Evolutionary conservation across 305 asterid species (phyloP).

Genomic region (Fraxinus ornus): DNA sequence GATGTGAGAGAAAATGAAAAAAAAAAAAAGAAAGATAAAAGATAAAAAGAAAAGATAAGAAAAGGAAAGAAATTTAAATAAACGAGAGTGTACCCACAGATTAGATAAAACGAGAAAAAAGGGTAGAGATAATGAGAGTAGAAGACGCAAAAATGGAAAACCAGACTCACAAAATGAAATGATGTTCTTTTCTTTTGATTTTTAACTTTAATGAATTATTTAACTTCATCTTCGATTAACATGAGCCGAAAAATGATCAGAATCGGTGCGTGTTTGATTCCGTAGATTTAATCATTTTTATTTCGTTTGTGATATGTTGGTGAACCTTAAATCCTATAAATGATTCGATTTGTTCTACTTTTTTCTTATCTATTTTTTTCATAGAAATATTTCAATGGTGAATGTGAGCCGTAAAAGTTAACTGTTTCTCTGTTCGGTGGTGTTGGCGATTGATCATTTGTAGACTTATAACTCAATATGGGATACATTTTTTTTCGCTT

Average conservation of each 20-base stretch:
- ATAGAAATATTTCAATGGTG: constrained; percentile 11
- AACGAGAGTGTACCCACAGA: background rate
- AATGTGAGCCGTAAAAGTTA: constrained; percentile 32
- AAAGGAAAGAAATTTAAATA: background rate
- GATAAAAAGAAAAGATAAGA: background rate
- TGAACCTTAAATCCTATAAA: background rate
- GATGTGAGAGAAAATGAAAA: no score
- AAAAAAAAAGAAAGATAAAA: no score
- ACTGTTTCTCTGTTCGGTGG: constrained; percentile 21
- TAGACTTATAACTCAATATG: background rate
- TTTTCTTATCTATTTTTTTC: background rate
- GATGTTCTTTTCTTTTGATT: background rate
- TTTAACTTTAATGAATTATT: background rate
- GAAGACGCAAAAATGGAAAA: constrained; percentile 5
- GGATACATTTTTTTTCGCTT: background rate
- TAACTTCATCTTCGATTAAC: background rate
- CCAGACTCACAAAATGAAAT: background rate
- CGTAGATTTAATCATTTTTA: background rate
- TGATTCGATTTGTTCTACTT: background rate
- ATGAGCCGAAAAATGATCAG: background rate
- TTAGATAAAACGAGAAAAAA: background rate
- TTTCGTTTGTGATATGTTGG: background rate
- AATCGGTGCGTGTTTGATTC: background rate
- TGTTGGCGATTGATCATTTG: constrained; percentile 26
- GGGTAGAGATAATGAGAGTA: background rate